phyloP scores from a whole-genome alignment of 768 basidiomycete genomes.

The Strobilomyces confusus region DNA sequence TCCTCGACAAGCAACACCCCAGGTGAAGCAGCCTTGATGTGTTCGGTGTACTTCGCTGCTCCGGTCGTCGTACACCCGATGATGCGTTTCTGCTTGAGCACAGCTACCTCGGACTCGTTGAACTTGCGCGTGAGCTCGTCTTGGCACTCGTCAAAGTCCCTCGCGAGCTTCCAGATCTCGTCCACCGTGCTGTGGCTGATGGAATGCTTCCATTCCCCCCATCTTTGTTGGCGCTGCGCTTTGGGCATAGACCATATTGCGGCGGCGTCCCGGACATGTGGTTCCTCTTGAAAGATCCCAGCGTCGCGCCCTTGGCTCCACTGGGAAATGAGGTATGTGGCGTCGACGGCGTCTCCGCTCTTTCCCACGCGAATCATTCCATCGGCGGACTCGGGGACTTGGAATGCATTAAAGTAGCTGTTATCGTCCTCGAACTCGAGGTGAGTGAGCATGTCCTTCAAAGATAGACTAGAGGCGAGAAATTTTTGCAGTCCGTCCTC shows the following conservation, averaged over 20 bases:
- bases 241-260: slow-evolving; percentile 39
- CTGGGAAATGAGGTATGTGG: slow-evolving; percentile 41
- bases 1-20: slow-evolving; percentile 65
- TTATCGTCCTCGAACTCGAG: slow-evolving; percentile 54
- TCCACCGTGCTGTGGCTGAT: slow-evolving; percentile 35
- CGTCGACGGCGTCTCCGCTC: slow-evolving; percentile 33
- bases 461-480: slow-evolving; percentile 14
- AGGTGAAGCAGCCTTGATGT: slow-evolving; percentile 44
- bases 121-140: slow-evolving; percentile 35
- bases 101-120: slow-evolving; percentile 30
- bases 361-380: slow-evolving; percentile 46
- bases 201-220: slow-evolving; percentile 33
- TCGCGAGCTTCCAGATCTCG: slow-evolving; percentile 30
- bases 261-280: slow-evolving; percentile 20
- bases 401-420: slow-evolving; percentile 46
- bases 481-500: slow-evolving; percentile 29
- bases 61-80: slow-evolving; percentile 71
- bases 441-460: slow-evolving; percentile 36
- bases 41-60: slow-evolving; percentile 56
- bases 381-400: slow-evolving; percentile 36
- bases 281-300: slow-evolving; percentile 35
- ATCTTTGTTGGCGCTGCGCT: slow-evolving; percentile 22
- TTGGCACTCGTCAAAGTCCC: slow-evolving; percentile 39
- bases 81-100: slow-evolving; percentile 48
- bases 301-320: slow-evolving; percentile 46